These are phyloP conservation scores for Cryptomeria japonica DNA, from an alignment of 75 land plant species.

Conservation along the genomic window DNA sequence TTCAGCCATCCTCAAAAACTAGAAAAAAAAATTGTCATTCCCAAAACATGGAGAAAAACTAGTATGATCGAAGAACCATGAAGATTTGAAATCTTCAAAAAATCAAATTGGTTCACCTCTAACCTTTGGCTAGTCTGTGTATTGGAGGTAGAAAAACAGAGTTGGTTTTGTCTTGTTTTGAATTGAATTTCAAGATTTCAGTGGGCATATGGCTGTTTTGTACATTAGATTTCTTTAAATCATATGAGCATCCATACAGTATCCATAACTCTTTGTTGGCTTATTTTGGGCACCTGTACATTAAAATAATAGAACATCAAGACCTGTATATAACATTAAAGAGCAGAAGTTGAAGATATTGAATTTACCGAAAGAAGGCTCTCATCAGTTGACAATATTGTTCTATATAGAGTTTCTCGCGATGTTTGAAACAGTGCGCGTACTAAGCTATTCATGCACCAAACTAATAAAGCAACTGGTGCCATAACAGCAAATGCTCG, in stretches of 20 bases:
- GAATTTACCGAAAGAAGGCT: not conserved
- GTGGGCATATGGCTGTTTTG: not conserved
- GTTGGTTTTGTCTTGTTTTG: not conserved
- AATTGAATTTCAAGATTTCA: not conserved
- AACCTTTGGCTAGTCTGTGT: not conserved
- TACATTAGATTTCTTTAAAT: not conserved
- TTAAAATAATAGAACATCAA: too few species aligned
- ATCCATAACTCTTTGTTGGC: not conserved
- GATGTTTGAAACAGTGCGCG: constrained; percentile 46
- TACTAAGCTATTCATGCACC: constrained; percentile 42
- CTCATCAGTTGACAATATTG: not conserved
- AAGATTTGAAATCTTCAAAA: not conserved
- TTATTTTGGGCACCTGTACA: not conserved
- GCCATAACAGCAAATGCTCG: constrained; percentile 65
- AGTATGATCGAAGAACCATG: not conserved
- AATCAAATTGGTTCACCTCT: not conserved
- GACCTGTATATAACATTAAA: not conserved
- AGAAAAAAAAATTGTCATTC: not conserved
- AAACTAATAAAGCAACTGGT: constrained; percentile 68
- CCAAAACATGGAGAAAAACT: too few species aligned
- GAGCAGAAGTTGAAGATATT: not conserved
- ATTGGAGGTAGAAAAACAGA: too few species aligned
- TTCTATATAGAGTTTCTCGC: constrained; percentile 42
- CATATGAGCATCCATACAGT: not conserved
- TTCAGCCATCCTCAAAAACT: not conserved